Evolutionary conservation across 1,284 basidiomycete genomes (phyloP).

Genomic region (Ceratobasidium sp.): DNA sequence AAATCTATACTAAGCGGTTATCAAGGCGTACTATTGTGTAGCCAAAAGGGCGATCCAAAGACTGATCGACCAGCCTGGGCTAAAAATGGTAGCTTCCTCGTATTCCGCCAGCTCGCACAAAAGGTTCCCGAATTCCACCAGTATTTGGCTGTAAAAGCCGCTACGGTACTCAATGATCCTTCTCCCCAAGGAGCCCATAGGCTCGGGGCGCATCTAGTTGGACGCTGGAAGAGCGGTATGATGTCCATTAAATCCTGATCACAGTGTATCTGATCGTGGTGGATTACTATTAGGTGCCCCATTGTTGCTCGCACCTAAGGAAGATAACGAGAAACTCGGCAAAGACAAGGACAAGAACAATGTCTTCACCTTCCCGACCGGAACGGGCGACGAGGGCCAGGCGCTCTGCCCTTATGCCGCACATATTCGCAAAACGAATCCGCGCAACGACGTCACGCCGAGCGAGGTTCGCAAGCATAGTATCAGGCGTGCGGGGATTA

Average conservation of each 20-base stretch:
- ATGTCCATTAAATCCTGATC: neutral
- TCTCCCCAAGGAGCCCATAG: neutral
- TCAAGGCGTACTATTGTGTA: neutral
- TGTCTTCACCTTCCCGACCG: neutral
- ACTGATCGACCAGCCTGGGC: neutral
- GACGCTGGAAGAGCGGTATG: conserved; percentile 10
- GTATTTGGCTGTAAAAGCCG: neutral
- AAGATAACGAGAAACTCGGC: conserved; percentile 53
- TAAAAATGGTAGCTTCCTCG: conserved; percentile 9
- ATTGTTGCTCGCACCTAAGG: conserved; percentile 53
- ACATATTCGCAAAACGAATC: conserved; percentile 20
- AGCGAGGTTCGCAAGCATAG: neutral
- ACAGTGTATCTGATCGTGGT: neutral
- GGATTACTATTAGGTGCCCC: conserved; percentile 49
- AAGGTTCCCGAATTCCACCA: conserved; percentile 3
- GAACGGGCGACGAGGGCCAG: neutral
- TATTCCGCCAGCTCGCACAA: conserved; percentile 13
- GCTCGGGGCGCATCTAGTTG: neutral
- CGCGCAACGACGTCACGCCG: neutral
- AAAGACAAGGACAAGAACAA: neutral
- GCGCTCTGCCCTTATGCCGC: neutral
- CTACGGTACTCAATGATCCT: neutral
- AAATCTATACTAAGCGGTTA: neutral
- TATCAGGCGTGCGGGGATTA: conserved; percentile 9
- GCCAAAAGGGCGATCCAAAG: neutral